Conservation (phyloP, 805 yeast genomes). For the Isabelozyma pseudorhagii region DNA sequence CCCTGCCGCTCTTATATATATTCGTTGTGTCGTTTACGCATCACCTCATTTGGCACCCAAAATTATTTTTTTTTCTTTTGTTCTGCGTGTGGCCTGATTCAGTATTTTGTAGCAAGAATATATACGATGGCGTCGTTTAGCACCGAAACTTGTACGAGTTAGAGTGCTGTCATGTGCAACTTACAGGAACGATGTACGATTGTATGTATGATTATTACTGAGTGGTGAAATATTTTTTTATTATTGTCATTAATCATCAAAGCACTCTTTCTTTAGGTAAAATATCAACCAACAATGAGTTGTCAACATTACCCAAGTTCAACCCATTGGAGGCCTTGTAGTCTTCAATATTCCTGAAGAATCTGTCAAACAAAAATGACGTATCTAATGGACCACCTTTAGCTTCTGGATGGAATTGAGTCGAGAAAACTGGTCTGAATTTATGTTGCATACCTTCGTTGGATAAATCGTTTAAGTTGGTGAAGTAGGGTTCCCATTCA, state of each 20-base stretch:
- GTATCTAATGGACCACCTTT: conserved; percentile 98
- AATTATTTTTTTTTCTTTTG: neutral
- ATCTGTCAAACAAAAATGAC: conserved; percentile 85
- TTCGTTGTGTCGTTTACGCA: neutral
- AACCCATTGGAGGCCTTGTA: conserved; percentile 42
- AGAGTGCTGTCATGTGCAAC: no score
- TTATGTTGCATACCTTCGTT: conserved; percentile 97
- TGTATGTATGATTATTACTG: neutral
- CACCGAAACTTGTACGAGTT: no score
- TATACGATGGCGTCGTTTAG: neutral
- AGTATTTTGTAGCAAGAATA: neutral
- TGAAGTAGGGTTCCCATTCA: conserved; percentile 80
- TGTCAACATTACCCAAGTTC: conserved; percentile 43
- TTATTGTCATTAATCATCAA: conserved; percentile 14
- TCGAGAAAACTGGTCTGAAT: conserved; percentile 85
- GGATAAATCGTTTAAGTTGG: conserved; percentile 91
- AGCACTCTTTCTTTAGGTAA: conserved; percentile 64
- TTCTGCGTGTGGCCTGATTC: neutral
- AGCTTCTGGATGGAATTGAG: conserved; percentile 99
- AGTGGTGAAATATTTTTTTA: neutral
- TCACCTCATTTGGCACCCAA: neutral
- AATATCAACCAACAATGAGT: conserved; percentile 55
- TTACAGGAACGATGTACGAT: neutral
- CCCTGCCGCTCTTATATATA: neutral
- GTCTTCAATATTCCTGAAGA: conserved; percentile 63